Evolutionary conservation across 2,329 filamentous ascomycete genomes (phyloP), one percentile per base, ranked within the genome.

Genomic region (Exserohilum rostratum): DNA sequence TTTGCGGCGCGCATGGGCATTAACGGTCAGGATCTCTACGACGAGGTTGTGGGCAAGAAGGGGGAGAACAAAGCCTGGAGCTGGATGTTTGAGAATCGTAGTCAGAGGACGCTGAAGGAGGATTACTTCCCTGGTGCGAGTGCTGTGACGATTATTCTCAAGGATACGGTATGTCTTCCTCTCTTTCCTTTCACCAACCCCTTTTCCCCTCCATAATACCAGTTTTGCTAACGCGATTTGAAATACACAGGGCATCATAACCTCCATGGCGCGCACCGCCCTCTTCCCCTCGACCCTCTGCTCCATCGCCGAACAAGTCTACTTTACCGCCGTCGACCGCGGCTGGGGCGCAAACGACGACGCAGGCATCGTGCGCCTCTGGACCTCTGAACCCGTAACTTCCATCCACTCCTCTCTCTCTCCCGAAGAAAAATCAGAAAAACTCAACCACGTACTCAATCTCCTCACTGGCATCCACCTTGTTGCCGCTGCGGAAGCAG

Each of bases 281-380:
- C 77, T 78, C 25, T 89, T 88, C 69, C 81, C 85, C 0, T 82
- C 82, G 1, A 85, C 85, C 0, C 82, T 90, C 67, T 84, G 83
- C 50, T 82, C 81, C 33, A 79, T 81, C 0, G 86, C 87, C 10
- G 87, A 90, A 73, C 86, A 89, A 70, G 79, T 83, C 25, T 89
- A 88, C 67, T 81, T 88, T 50, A 74, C 83, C 25, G 85, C 81
- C 12, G 71, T 89, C 6, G 78, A 82, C 20, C 81, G 83, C 35
- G 87, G 87, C 9, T 86, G 78, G 59, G 78, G 81, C 0, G 67
- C 77, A 11, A 76, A 83, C 46, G 83, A 85, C 60, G 83, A 86
- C 58, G 81, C 83, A 2, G 79, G 80, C 11, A 76, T 85, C 62
- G 82, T 86, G 13, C 82, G 82, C 47, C 77, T 85, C 45, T 86